Base-by-base conservation (phyloP, 176 grass and related monocot species). In the Urochloa ruziziensis region DNA sequence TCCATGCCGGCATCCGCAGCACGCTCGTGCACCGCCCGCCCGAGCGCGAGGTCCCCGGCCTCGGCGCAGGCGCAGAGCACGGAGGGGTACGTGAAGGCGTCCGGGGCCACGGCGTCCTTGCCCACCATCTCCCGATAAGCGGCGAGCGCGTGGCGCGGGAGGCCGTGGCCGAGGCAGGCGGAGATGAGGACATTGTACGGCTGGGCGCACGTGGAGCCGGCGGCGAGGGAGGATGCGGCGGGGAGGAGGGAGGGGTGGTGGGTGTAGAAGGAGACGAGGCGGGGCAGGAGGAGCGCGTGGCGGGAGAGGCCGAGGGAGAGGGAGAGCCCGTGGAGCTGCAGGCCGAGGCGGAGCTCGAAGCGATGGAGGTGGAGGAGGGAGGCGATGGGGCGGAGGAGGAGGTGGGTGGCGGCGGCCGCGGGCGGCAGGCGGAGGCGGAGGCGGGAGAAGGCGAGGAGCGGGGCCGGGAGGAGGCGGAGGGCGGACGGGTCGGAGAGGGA, bases 11-110 rank as follows among this genome's bases (percentile, higher is more conserved):
- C 64, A 0, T 4, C 81, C 30, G 47, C 48, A 0, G 83, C 75
- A 0, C 79, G 68, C 28, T 10, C 13, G 74, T 90, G 91, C 18
- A 93, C 78, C 19, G 63, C 85, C 67, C 73, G 75, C 9, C 91
- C 88, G 2, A 79, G 59, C 10, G 57, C 67, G 42, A 88, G 70
- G 64, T 93, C 60, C 9, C 44, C 5, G 39, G 83, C 29, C 39
- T 88, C 85, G 27, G 85, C 91, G 65, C 91, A 93, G 56, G 88
- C 84, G 40, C 82, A 83, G 27, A 93, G 85, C 18, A 90, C 82
- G 34, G 88, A 81, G 12, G 88, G 85, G 73, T 93, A 93, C 3
- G 88, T 90, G 82, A 93, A 93, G 65, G 34, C 40, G 63, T 93
- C 88, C 0, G 82, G 85, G 67, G 59, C 0, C 18, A 88, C 88